phyloP scores from a whole-genome alignment of 176 grass and related monocot species.

The Dactylis glomerata region DNA sequence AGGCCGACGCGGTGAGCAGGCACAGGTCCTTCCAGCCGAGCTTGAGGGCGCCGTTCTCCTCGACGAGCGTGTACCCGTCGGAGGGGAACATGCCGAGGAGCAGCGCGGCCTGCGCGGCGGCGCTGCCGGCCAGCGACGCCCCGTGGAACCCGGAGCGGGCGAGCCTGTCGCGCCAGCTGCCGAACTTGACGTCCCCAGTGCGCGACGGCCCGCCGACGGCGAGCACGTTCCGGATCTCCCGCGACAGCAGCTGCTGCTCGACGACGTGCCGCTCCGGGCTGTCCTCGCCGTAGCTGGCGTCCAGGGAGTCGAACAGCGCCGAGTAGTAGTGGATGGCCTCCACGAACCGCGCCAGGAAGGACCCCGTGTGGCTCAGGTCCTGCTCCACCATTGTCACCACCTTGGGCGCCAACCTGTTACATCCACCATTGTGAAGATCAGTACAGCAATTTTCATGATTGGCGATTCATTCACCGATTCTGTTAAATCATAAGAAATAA shows the following conservation, averaged over 20 bases:
- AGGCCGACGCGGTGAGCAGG: conserved; percentile 85
- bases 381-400: conserved; percentile 99
- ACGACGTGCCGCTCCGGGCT: conserved; percentile 85
- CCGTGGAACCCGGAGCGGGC: conserved; percentile 66
- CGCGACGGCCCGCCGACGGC: conserved; percentile 83
- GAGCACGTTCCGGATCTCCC: conserved; percentile 95
- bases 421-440: not conserved
- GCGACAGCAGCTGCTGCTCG: conserved; percentile 92
- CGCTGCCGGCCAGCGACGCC: conserved; percentile 81
- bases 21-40: conserved; percentile 97
- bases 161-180: conserved; percentile 90
- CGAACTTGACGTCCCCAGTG: conserved; percentile 84
- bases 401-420: conserved; percentile 78
- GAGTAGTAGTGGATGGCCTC: conserved; percentile 99
- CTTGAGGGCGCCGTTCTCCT: conserved; percentile 89
- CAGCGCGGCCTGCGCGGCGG: conserved; percentile 78
- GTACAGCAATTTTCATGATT: not conserved
- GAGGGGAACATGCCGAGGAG: conserved; percentile 97
- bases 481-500: not conserved
- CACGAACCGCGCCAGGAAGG: conserved; percentile 90
- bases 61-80: conserved; percentile 85
- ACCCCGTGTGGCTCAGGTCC: conserved; percentile 88
- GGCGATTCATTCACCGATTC: not conserved
- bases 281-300: conserved; percentile 95
- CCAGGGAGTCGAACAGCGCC: conserved; percentile 89